Percentiles rank a stretch among this genome's conserved stretches.
phyloP scores from a whole-genome alignment of 306 rosid genomes.

The Senna siamea region DNA sequence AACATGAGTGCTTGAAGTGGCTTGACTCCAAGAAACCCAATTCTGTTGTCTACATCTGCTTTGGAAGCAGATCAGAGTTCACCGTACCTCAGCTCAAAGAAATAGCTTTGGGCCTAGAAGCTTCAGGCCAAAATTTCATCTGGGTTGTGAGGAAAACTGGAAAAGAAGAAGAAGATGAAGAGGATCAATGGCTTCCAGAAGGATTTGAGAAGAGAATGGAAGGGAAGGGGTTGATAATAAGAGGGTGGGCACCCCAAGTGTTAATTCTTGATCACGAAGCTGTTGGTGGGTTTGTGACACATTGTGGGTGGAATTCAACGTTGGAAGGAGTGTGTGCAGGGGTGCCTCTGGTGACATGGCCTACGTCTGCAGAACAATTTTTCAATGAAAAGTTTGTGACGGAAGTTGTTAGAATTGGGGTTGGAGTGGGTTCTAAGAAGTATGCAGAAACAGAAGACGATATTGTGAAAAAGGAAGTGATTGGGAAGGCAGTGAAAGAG shows the following conservation, averaged over 20 bases:
- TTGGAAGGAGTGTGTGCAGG: conserved; percentile 39
- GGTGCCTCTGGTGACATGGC: conserved; percentile 41
- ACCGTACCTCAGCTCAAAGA: conserved; percentile 13
- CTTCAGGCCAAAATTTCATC: conserved; percentile 13
- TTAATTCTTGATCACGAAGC: neutral
- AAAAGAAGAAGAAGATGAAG: neutral
- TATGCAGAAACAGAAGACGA: neutral
- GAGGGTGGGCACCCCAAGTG: neutral
- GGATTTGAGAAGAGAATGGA: conserved; percentile 5
- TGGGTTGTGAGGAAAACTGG: conserved; percentile 22
- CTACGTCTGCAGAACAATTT: conserved; percentile 37
- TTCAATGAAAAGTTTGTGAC: conserved; percentile 46
- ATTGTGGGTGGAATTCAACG: conserved; percentile 43
- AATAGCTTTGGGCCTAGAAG: conserved; percentile 25
- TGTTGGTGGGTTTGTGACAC: conserved; percentile 25
- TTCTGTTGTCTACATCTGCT: conserved; percentile 32
- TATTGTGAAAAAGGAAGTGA: conserved; percentile 3
- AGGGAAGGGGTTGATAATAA: neutral
- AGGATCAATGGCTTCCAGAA: neutral
- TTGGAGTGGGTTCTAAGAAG: conserved; percentile 29
- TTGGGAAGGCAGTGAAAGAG: conserved; percentile 4
- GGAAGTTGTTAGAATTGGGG: conserved; percentile 37
- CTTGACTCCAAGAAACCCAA: conserved; percentile 25
- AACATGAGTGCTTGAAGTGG: conserved; percentile 36
- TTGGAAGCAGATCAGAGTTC: conserved; percentile 27